Percentiles rank a stretch among this genome's conserved stretches.
These are phyloP conservation scores for Paxillus rubicundulus DNA, from an alignment of 768 basidiomycete species.

Conservation along the genomic window DNA sequence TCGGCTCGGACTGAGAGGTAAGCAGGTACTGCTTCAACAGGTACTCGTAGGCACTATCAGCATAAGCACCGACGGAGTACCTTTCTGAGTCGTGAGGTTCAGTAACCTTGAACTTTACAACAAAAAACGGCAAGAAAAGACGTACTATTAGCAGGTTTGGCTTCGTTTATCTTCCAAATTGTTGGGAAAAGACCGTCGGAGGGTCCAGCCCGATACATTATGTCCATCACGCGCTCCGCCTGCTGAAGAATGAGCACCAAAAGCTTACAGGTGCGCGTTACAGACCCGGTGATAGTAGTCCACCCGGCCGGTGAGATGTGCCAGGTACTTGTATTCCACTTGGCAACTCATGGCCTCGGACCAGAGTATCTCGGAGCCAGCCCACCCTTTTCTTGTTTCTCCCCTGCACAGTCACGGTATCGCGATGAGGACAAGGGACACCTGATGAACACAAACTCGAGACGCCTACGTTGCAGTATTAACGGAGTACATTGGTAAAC, in stretches of 20 bases:
- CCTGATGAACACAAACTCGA: not conserved
- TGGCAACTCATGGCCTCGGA: slow-evolving; percentile 49
- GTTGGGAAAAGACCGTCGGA: slow-evolving; percentile 18
- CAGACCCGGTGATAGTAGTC: slow-evolving; percentile 33
- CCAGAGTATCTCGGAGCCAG: slow-evolving; percentile 11
- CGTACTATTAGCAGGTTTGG: slow-evolving; percentile 18
- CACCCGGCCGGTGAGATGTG: slow-evolving; percentile 44
- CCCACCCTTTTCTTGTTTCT: slow-evolving; percentile 36
- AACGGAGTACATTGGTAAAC: slow-evolving; percentile 50
- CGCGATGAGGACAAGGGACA: not conserved
- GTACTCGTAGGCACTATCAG: slow-evolving; percentile 69
- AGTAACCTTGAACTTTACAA: not conserved
- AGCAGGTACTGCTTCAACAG: slow-evolving; percentile 64
- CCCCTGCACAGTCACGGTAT: slow-evolving; percentile 24
- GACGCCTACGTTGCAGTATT: slow-evolving; percentile 42
- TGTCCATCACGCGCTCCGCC: slow-evolving; percentile 37
- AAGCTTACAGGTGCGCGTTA: not conserved
- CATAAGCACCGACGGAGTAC: slow-evolving; percentile 53
- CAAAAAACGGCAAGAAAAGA: not conserved
- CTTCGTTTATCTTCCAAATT: slow-evolving; percentile 19
- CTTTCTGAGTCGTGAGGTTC: slow-evolving; percentile 28
- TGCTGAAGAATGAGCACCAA: slow-evolving; percentile 1
- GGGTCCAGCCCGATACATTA: slow-evolving; percentile 18
- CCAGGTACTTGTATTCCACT: slow-evolving; percentile 54
- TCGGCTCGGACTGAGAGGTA: slow-evolving; percentile 42